Evolutionary conservation across 257 asterid genomes (phyloP).

Genomic region (Forsythia viridissima): DNA sequence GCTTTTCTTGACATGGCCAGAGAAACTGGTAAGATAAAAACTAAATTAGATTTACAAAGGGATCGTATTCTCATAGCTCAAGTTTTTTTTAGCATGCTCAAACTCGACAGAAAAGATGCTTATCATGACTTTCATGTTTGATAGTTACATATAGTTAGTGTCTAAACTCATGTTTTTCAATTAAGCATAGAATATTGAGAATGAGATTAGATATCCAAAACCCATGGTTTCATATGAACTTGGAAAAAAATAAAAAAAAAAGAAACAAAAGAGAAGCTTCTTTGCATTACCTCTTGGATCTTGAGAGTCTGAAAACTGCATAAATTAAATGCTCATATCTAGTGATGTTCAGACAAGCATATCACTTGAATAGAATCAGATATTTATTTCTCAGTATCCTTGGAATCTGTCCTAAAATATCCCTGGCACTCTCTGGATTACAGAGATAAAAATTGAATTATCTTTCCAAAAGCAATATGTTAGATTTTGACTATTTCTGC

Average conservation of each 20-base stretch:
- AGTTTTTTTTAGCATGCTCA: neutral
- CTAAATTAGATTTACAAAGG: neutral
- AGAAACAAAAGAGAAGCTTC: neutral
- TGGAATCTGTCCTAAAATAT: neutral
- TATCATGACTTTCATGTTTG: too few species aligned
- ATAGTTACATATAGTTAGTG: too few species aligned
- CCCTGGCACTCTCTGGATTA: neutral
- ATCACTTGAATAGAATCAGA: too few species aligned
- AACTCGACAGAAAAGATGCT: neutral
- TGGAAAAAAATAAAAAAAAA: too few species aligned
- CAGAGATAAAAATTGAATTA: constrained; percentile 29
- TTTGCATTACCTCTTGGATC: neutral
- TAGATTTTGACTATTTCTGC: constrained; percentile 19
- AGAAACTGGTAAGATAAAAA: constrained; percentile 61
- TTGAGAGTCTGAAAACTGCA: neutral
- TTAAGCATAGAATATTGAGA: too few species aligned
- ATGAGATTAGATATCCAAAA: too few species aligned
- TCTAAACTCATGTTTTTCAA: too few species aligned
- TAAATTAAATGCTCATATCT: neutral
- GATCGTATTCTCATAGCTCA: neutral
- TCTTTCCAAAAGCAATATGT: neutral
- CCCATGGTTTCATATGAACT: too few species aligned
- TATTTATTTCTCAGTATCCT: neutral
- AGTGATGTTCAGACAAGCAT: neutral
- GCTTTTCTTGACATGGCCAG: constrained; percentile 69